phyloP scores from a whole-genome alignment of 371 early-diverging fungal species.

The Chytridium lagenaria region DNA sequence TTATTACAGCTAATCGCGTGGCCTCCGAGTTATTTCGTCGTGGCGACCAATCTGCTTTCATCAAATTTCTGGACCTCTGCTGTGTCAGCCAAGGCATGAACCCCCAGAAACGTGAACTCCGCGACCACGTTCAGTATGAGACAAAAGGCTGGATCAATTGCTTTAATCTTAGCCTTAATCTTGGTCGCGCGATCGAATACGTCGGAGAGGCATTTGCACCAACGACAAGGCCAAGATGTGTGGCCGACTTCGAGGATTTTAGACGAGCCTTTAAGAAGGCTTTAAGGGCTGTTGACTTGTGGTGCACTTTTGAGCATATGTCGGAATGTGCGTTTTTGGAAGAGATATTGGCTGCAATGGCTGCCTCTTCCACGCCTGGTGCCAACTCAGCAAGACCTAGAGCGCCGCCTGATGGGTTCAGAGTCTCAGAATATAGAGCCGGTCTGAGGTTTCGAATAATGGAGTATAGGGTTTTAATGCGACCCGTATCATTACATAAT shows the following conservation, averaged over 20 bases:
- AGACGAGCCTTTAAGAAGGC: slow-evolving; percentile 33
- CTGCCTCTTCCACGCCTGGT: background rate
- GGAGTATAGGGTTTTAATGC: slow-evolving; percentile 61
- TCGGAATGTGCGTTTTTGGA: slow-evolving; percentile 26
- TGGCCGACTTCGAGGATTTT: slow-evolving; percentile 28
- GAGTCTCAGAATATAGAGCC: slow-evolving; percentile 7
- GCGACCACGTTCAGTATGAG: slow-evolving; percentile 93
- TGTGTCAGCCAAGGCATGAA: slow-evolving; percentile 92
- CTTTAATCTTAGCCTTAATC: slow-evolving; percentile 83
- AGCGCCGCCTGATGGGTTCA: slow-evolving; percentile 11
- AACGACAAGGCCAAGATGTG: background rate
- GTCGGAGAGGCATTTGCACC: slow-evolving; percentile 83
- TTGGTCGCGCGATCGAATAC: slow-evolving; percentile 80
- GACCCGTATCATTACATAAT: slow-evolving; percentile 86
- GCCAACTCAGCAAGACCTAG: background rate
- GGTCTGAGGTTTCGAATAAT: slow-evolving; percentile 31
- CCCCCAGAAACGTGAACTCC: slow-evolving; percentile 79
- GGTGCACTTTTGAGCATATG: slow-evolving; percentile 37
- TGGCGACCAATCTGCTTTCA: slow-evolving; percentile 63
- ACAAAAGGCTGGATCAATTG: slow-evolving; percentile 90
- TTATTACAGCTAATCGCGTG: slow-evolving; percentile 58
- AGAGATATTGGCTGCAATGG: slow-evolving; percentile 11
- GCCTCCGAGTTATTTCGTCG: slow-evolving; percentile 46
- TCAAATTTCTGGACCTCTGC: slow-evolving; percentile 80
- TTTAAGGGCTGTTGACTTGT: slow-evolving; percentile 35